Conservation (phyloP, 495 filamentous ascomycete genomes). For the Talaromyces proteolyticus region DNA sequence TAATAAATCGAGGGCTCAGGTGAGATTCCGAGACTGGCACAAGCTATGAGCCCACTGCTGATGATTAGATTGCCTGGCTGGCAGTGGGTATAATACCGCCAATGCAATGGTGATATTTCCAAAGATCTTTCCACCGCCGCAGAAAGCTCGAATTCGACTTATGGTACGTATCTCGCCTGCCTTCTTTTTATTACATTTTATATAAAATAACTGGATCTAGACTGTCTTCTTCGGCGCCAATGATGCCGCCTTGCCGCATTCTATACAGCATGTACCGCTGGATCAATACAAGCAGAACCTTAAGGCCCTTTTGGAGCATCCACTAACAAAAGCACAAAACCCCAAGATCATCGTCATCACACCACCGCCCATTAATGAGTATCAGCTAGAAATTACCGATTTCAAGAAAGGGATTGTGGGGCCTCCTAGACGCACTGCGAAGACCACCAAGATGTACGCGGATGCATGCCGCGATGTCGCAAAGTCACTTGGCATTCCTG, state of each 20-base stretch:
- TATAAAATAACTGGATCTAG: constrained; percentile 29
- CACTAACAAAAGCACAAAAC: constrained; percentile 58
- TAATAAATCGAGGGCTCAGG: constrained; percentile 63
- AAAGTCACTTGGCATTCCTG: constrained; percentile 51
- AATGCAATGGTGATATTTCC: constrained; percentile 56
- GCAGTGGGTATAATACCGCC: constrained; percentile 62
- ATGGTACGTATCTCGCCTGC: constrained; percentile 55
- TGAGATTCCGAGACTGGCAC: constrained; percentile 21
- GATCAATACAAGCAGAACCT: constrained; percentile 68
- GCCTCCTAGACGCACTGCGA: constrained; percentile 53
- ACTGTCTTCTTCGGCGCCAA: constrained; percentile 84
- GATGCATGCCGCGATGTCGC: constrained; percentile 63
- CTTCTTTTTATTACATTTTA: background rate
- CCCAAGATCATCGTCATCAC: constrained; percentile 71
- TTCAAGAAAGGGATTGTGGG: constrained; percentile 35
- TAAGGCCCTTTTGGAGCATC: constrained; percentile 60
- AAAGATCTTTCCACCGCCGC: constrained; percentile 49
- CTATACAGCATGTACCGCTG: constrained; percentile 67
- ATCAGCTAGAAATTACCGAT: constrained; percentile 52
- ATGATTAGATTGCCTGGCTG: background rate
- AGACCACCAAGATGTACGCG: constrained; percentile 62
- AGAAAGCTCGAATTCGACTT: constrained; percentile 52
- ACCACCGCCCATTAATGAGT: constrained; percentile 77
- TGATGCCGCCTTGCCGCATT: constrained; percentile 62
- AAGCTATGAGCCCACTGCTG: too few relatives aligned